Base-by-base conservation (phyloP, 2,329 filamentous ascomycete species). In the Alternaria arborescens region DNA sequence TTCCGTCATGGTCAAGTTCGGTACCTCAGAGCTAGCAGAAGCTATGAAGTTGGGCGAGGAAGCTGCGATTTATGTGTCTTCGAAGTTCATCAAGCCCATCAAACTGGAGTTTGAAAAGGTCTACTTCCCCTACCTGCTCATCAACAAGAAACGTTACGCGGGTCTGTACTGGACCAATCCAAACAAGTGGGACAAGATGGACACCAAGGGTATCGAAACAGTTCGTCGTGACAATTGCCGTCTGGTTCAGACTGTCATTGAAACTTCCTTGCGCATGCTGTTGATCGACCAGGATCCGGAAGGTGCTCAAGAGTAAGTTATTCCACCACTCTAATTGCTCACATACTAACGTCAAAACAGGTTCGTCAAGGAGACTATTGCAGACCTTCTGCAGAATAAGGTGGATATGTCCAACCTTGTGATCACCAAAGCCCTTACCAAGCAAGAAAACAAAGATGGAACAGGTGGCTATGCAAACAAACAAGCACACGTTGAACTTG, bases 61-160 rank as follows among this genome's bases (percentile, higher is more conserved):
- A 78, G 95, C 95, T 11, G 91, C 95, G 0, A 85, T 89, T 20
- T 96, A 84, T 70, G 95, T 99, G 41, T 97, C 95, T 5, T 86
- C 87, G 46, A 97, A 97, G 78, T 99, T 99, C 77, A 83, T 94
- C 78, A 96, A 95, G 75, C 95, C 95, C 4, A 99, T 99, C 85
- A 99, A 98, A 82, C 87, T 99, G 32, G 95, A 99, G 79, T 99
- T 99, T 80, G 95, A 99, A 79, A 99, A 99, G 81, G 94, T 99
- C 1, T 99, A 99, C 81, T 99, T 91, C 77, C 95, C 95, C 1
- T 99, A 99, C 77, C 85, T 99, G 34, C 86, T 99, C 52, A 99
- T 99, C 88, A 99, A 99, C 88, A 99, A 99, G 85, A 99, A 99
- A 84, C 91, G 95, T 65, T 99, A 99, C 74, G 95, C 95, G 8